These are phyloP conservation scores for Bacterosira constricta DNA, from an alignment of 108 stramenopile species.

Conservation along the genomic window DNA sequence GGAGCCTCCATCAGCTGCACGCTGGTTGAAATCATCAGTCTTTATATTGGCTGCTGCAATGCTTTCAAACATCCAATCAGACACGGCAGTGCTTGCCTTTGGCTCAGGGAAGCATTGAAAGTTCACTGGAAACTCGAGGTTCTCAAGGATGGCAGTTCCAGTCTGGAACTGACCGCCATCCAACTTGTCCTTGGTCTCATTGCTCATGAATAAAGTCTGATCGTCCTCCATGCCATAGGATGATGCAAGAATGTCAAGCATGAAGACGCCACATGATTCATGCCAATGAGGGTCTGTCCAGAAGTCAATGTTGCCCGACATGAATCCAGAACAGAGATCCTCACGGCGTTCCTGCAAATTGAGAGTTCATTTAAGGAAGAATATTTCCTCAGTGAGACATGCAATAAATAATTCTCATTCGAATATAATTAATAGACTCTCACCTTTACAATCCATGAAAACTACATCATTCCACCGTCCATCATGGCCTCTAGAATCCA, in stretches of 20 bases:
- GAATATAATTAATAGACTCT: no score
- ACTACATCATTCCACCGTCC: neutral
- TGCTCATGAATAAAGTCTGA: constrained; percentile 9
- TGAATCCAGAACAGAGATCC: neutral
- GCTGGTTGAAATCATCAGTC: neutral
- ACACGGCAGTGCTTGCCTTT: no score
- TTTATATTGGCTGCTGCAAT: neutral
- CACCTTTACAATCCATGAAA: neutral
- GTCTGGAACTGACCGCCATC: neutral
- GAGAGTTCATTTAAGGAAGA: no score
- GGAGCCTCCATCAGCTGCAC: constrained; percentile 4
- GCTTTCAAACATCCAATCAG: constrained; percentile 7
- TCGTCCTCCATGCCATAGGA: no score
- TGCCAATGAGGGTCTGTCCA: constrained; percentile 14
- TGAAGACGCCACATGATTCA: constrained; percentile 5
- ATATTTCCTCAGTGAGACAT: no score
- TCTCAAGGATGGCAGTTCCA: neutral
- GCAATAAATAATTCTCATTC: no score
- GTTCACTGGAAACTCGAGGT: constrained; percentile 6
- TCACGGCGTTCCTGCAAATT: neutral
- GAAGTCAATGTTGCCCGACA: constrained; percentile 11
- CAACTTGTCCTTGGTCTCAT: neutral
- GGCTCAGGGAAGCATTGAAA: no score
- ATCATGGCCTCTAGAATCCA: constrained; percentile 10
- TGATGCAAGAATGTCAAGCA: constrained; percentile 3